Evolutionary conservation across 768 basidiomycete genomes (phyloP), one percentile per base, ranked within the genome.

Genomic region (Gelatoporia subvermispora): DNA sequence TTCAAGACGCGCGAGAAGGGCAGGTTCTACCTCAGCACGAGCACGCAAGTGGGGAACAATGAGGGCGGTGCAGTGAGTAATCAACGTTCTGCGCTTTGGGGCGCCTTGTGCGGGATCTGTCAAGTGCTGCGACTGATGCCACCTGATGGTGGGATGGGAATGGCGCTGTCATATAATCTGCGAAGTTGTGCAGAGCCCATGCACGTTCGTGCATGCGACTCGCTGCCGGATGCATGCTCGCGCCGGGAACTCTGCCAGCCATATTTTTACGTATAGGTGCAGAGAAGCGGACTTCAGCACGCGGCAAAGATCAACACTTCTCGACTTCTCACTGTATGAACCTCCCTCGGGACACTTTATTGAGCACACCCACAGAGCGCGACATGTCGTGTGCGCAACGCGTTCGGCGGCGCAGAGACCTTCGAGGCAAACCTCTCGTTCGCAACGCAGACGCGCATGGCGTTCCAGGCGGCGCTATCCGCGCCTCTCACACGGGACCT

Each of bases 11-110:
- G 77, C 35, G 94, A 97, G 65, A 79, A 78, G 48, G 81, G 89
- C 4, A 72, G 89, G 34, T 80, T 84, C 56, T 91, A 76, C 56
- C 58, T 94, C 7, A 89, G 87, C 54, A 89, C 84, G 2, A 77
- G 88, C 4, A 97, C 94, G 3, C 93, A 97, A 60, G 72, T 97
- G 5, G 95, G 96, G 3, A 93, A 95, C 51, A 86, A 84, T 43
- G 96, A 97, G 65, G 95, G 90, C 10, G 93, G 72, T 47, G 93
- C 92, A n/a, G 93, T 93, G 61, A 62, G 90, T 77, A 21, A 3
- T 34, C 23, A 24, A 23, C 5, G 45, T 13, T 31, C 28, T 31
- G 7, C 7, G 5, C 13, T 7, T 13, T 31, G 28, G 7, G 28
- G 28, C 28, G 28, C 28, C 28, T 13, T 7, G 5, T 31, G 5